Base-by-base conservation (phyloP, 2,329 filamentous ascomycete genomes). In the Apiospora hydei region DNA sequence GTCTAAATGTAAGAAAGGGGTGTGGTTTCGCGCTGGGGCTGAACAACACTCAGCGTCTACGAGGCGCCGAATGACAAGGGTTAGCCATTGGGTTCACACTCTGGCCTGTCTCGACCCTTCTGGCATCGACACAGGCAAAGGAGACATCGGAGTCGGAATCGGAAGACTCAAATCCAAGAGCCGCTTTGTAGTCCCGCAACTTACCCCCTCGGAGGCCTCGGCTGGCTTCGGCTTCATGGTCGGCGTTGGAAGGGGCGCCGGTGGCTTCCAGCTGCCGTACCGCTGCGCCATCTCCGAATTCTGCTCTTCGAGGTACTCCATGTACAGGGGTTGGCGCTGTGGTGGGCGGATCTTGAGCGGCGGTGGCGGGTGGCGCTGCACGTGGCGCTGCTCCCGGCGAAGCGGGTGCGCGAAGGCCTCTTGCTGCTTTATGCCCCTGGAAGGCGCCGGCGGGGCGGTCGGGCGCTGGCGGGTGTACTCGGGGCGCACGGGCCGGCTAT, bases 51-150 rank as follows among this genome's bases (percentile, higher is more conserved):
- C 21, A 38, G 30, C 30, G 53, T 38, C 30, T 34, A 46, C 46
- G 21, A 7, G 41, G 26, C 16, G 18, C 6, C 26, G 66, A 10
- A 38, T 44, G 38, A 34, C 16, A 66, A 6, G 38, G 30, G 30
- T n/a, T 38, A 10, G 18, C 57, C 13, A 6, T 64, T 44, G 43
- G 64, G 34, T 53, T 53, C 26, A 24, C 11, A n/a, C 14, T 46
- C 18, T 34, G 49, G 21, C 49, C 41, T 14, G 13, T 8, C 67
- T 72, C 71, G 21, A 72, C 38, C 34, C 18, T 43, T 7, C 71
- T 68, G 16, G 71, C 71, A 18, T 46, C 71, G 18, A 47, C 69
- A 43, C 71, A 72, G 13, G 69, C 71, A 64, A 72, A 72, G 24
- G 71, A 72, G 24, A 64, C 49, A 46, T 72, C 71, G 11, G 71